These are phyloP conservation scores for Cardamine resedifolia DNA, from an alignment of 345 rosid genomes.

Conservation along the genomic window DNA sequence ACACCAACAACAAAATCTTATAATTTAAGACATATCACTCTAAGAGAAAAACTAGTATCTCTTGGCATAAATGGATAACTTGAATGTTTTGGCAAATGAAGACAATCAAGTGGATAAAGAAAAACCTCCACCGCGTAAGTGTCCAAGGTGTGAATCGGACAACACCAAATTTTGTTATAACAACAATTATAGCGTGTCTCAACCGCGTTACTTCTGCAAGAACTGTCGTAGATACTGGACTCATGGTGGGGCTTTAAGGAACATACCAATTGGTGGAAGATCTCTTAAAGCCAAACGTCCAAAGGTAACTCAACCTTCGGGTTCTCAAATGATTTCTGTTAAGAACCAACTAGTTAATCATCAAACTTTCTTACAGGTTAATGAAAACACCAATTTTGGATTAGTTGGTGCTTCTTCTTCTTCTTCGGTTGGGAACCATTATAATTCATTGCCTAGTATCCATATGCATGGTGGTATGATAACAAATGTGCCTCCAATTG, in stretches of 20 bases:
- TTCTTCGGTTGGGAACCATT: too few species aligned
- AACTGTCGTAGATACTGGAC: constrained; percentile 34
- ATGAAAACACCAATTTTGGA: constrained; percentile 12
- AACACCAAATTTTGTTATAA: constrained; percentile 31
- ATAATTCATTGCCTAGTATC: too few species aligned
- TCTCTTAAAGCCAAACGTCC: not conserved
- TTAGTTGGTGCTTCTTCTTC: not conserved
- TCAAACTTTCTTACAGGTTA: not conserved
- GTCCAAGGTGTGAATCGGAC: constrained; percentile 28
- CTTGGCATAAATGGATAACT: too few species aligned
- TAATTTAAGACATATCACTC: too few species aligned
- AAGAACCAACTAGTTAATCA: not conserved
- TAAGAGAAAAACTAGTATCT: too few species aligned
- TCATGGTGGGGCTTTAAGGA: constrained; percentile 31
- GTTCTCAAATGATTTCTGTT: not conserved
- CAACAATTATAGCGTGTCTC: constrained; percentile 27
- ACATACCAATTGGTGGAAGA: constrained; percentile 34
- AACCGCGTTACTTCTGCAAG: constrained; percentile 29
- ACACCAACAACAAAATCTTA: too few species aligned
- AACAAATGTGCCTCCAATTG: not conserved
- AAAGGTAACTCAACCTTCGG: not conserved
- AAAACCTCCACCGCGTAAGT: too few species aligned
- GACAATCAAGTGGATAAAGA: too few species aligned
- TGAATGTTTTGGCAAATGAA: too few species aligned
- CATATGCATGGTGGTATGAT: not conserved